Conservation (phyloP, 768 basidiomycete species). For the Phaeotremella fagi region DNA sequence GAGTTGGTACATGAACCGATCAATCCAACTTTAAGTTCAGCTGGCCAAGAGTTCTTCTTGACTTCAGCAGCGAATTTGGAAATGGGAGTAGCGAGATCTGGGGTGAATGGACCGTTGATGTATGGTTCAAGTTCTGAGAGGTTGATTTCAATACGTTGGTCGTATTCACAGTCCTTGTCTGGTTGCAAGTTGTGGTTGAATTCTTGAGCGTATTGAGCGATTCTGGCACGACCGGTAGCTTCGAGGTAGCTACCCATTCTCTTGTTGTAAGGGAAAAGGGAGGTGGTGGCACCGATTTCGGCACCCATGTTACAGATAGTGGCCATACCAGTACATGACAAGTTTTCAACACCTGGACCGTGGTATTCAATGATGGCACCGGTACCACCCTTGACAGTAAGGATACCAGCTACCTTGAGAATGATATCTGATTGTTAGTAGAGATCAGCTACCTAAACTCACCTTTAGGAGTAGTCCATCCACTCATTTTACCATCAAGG, state of each 20-base stretch:
- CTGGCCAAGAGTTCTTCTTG: slow-evolving; percentile 94
- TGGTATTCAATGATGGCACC: slow-evolving; percentile 98
- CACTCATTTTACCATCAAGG: slow-evolving; percentile 85
- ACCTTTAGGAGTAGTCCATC: slow-evolving; percentile 99
- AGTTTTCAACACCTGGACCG: slow-evolving; percentile 88
- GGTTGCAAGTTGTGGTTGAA: slow-evolving; percentile 88
- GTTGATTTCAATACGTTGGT: slow-evolving; percentile 90
- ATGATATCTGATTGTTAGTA: slow-evolving; percentile 69
- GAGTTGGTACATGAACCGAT: slow-evolving; percentile 99
- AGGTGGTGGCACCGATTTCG: slow-evolving; percentile 98
- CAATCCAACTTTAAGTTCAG: slow-evolving; percentile 92
- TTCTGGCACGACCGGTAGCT: slow-evolving; percentile 85
- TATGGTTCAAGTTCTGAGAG: slow-evolving; percentile 96
- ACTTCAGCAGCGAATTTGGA: slow-evolving; percentile 89
- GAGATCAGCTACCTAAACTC: slow-evolving; percentile 15
- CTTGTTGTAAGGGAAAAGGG: slow-evolving; percentile 95
- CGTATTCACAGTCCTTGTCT: slow-evolving; percentile 85
- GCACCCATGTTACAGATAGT: slow-evolving; percentile 99
- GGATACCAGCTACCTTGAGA: slow-evolving; percentile 96
- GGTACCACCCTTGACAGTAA: slow-evolving; percentile 99
- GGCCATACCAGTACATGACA: slow-evolving; percentile 98
- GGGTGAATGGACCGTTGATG: slow-evolving; percentile 99
- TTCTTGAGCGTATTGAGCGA: slow-evolving; percentile 78
- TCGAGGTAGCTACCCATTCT: slow-evolving; percentile 91
- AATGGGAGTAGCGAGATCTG: slow-evolving; percentile 96